These are phyloP conservation scores for Hippophae rhamnoides DNA, from an alignment of 306 rosid genomes.

Conservation along the genomic window DNA sequence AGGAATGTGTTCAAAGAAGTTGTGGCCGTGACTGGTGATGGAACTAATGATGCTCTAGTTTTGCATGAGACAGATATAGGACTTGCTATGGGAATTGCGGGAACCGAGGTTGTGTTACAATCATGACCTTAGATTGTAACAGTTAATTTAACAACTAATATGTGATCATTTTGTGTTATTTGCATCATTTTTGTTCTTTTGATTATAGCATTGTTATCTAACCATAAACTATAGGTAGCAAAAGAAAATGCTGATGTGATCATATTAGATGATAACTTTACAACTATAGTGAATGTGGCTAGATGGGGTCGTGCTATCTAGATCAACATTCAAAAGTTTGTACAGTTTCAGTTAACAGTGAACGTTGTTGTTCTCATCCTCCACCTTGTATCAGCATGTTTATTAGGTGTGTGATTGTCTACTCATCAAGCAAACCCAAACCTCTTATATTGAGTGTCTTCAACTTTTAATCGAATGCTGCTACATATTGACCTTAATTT, in stretches of 20 bases:
- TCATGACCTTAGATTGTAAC: neutral
- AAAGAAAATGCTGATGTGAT: conserved; percentile 92
- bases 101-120: conserved; percentile 73
- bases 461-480: neutral
- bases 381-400: conserved; percentile 71
- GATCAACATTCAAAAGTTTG: conserved; percentile 88
- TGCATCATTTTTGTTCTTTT: neutral
- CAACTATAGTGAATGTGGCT: conserved; percentile 68
- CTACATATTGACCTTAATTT: neutral
- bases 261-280: conserved; percentile 78
- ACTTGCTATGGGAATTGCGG: conserved; percentile 90
- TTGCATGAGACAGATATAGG: conserved; percentile 92
- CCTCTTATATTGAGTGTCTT: neutral
- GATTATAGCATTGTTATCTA: too few relatives aligned
- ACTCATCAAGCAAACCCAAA: neutral
- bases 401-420: conserved; percentile 30
- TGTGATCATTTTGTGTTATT: neutral
- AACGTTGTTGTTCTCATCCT: conserved; percentile 84
- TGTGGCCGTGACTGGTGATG: conserved; percentile 93
- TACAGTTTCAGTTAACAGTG: conserved; percentile 86
- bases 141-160: neutral
- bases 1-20: conserved; percentile 56
- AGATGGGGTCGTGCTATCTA: conserved; percentile 89
- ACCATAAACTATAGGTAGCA: conserved; percentile 60
- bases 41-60: conserved; percentile 93